These are phyloP conservation scores for Morella rubra DNA, from an alignment of 306 rosid genomes.

Conservation along the genomic window DNA sequence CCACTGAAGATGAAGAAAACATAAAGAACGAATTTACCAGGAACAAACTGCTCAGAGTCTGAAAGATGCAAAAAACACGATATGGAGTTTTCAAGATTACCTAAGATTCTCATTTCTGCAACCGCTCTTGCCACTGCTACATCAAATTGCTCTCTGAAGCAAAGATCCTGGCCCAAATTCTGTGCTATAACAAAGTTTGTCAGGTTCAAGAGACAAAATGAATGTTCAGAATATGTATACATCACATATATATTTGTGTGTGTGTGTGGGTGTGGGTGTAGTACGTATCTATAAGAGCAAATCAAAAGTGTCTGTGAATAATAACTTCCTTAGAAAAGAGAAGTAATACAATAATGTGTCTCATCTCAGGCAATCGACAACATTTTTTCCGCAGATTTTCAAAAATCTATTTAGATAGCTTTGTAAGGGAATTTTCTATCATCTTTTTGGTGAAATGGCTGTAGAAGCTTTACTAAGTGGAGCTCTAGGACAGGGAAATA, in stretches of 20 bases:
- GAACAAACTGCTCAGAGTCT: slow-evolving; percentile 12
- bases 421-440: too few species aligned
- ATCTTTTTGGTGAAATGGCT: too few species aligned
- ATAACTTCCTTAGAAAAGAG: background rate
- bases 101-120: slow-evolving; percentile 86
- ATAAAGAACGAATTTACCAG: slow-evolving; percentile 22
- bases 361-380: too few species aligned
- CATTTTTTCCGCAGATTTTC: too few species aligned
- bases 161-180: slow-evolving; percentile 70
- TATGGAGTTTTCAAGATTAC: slow-evolving; percentile 32
- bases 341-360: background rate
- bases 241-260: too few species aligned
- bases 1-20: slow-evolving; percentile 56
- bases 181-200: slow-evolving; percentile 53
- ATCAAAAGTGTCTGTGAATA: background rate
- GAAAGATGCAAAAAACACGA: too few species aligned
- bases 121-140: slow-evolving; percentile 92
- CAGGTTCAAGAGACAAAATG: slow-evolving; percentile 12
- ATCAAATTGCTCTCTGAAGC: slow-evolving; percentile 77
- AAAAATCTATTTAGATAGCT: too few species aligned
- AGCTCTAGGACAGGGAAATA: too few species aligned
- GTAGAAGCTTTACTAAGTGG: too few species aligned
- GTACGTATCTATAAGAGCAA: background rate
- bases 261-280: too few species aligned
- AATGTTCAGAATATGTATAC: too few species aligned